Conservation (phyloP, 106 monocot genomes). For the Dendrobium chrysotoxum region DNA sequence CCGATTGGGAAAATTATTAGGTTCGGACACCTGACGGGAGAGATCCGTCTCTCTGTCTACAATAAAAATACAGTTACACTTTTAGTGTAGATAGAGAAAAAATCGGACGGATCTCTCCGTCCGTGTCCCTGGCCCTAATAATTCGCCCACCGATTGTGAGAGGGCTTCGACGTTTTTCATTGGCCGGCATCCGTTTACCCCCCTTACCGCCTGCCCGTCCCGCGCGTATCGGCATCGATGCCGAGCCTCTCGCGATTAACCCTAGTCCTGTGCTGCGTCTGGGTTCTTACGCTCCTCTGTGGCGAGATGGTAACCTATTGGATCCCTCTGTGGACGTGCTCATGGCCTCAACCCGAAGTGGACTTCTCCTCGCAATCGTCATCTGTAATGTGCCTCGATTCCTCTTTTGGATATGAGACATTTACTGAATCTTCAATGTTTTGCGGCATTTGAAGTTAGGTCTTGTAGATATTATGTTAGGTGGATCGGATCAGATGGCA, state of each 20-base stretch:
- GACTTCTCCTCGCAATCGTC: constrained; percentile 10
- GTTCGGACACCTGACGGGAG: too few species aligned
- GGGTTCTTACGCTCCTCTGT: constrained; percentile 74
- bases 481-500: background rate
- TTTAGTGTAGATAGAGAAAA: too few species aligned
- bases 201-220: background rate
- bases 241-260: constrained; percentile 53
- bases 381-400: background rate
- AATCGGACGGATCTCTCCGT: too few species aligned
- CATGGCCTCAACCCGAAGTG: constrained; percentile 50
- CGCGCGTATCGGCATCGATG: constrained; percentile 16
- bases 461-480: background rate
- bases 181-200: background rate
- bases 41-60: too few species aligned
- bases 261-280: constrained; percentile 55
- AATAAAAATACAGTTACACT: too few species aligned
- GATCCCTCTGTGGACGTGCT: constrained; percentile 61
- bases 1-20: too few species aligned
- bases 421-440: background rate
- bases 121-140: too few species aligned
- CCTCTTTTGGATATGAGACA: background rate
- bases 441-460: background rate
- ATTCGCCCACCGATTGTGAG: too few species aligned
- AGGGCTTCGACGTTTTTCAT: too few species aligned
- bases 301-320: constrained; percentile 92